These are phyloP conservation scores for Epichloe aotearoae DNA, from an alignment of 2,329 filamentous ascomycete species.

Conservation along the genomic window DNA sequence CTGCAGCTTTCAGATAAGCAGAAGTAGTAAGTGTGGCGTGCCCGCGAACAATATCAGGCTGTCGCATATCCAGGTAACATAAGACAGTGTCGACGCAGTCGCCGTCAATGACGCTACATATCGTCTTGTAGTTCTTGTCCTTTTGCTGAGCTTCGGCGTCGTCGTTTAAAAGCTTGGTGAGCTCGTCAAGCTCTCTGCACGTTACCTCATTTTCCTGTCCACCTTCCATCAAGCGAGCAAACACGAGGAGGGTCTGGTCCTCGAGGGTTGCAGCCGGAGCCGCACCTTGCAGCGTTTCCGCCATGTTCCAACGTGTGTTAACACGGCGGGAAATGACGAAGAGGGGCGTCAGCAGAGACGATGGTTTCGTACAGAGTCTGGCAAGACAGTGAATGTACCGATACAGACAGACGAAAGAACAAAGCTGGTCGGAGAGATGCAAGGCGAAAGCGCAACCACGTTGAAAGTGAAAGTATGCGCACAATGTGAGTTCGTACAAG, in stretches of 20 bases:
- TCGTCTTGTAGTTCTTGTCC: conserved; percentile 30
- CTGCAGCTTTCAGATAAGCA: conserved; percentile 68
- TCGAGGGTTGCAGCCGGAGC: conserved; percentile 27
- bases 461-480: no score
- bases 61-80: conserved; percentile 73
- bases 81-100: conserved; percentile 76
- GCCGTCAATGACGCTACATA: conserved; percentile 52
- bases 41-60: conserved; percentile 58
- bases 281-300: conserved; percentile 19
- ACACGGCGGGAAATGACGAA: background rate
- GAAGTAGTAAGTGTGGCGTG: conserved; percentile 74
- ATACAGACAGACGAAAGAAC: no score
- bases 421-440: no score
- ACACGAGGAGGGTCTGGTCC: conserved; percentile 61
- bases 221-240: conserved; percentile 83
- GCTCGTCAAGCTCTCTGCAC: conserved; percentile 41
- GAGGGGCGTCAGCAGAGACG: conserved; percentile 1
- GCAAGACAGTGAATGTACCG: no score
- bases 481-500: no score
- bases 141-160: conserved; percentile 34
- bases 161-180: conserved; percentile 46
- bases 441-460: no score
- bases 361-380: no score
- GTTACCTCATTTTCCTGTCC: conserved; percentile 70
- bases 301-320: conserved; percentile 14